Base-by-base conservation (phyloP, 768 basidiomycete species). In the Mycena crocata region DNA sequence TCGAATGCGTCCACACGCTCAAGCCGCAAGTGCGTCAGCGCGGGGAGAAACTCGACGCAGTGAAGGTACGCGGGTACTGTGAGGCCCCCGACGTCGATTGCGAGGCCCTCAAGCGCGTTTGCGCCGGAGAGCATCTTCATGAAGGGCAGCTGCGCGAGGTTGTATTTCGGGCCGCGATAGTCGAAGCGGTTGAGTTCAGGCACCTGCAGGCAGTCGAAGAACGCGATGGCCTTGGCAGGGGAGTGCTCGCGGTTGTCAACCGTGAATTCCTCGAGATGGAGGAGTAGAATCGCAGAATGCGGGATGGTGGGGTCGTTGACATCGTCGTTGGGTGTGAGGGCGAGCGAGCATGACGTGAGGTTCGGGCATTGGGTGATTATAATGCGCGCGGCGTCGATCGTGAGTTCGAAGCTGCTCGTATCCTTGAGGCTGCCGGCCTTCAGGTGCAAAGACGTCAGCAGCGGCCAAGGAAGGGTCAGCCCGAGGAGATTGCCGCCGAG, bases 191-290 rank as follows among this genome's bases (percentile, higher is more conserved):
- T 31, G n/a, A 63, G 46, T 1, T 14, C 62, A 21, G 62, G 62
- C 26, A 56, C 35, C 21, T 23, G 62, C 8, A 63, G 37, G 34
- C 31, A 13, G 1, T 30, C 8, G 54, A 63, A 63, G 24, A 63
- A 21, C 34, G 54, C 7, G 17, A 63, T 9, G 23, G 28, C 44
- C 54, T 63, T 55, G 35, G 7, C 23, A 26, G 56, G 45, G 3
- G 44, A 55, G 24, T 63, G 35, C 40, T 63, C 62, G 54, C 62
- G 62, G 28, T 63, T 63, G 62, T 63, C 62, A 13, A 63, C 23
- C 3, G 54, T 50, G 28, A 63, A 32, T 2, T 39, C 21, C 32
- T 24, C 49, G 5, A 63, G 54, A 21, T 35, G 35, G 24, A 23
- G 9, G 24, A 63, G 62, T 5, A 24, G 9, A 8, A 63, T 17